Conservation (phyloP, 768 basidiomycete species). For the Thelephora aurantiotincta region DNA sequence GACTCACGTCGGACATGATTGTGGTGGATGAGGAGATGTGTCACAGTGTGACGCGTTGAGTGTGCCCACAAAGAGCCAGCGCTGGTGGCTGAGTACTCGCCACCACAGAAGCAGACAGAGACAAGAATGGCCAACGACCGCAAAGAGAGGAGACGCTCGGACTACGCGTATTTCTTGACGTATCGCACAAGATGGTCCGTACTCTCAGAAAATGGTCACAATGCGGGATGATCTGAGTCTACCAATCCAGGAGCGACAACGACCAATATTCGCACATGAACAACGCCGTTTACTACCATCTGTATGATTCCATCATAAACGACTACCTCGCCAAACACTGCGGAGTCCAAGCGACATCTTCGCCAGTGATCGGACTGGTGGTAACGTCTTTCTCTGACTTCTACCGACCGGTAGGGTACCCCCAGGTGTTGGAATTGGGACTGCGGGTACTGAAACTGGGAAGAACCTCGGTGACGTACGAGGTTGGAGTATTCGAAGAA, state of each 20-base stretch:
- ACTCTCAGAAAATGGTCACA: background rate
- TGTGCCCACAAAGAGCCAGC: too few species aligned
- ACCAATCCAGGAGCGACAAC: conserved; percentile 60
- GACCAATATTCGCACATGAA: conserved; percentile 78
- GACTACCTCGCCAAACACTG: conserved; percentile 61
- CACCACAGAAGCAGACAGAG: too few species aligned
- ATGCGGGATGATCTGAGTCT: background rate
- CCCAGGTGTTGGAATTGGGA: conserved; percentile 54
- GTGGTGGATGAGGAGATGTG: too few species aligned
- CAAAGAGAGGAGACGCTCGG: conserved; percentile 23
- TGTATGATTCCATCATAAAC: conserved; percentile 75
- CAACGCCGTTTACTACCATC: conserved; percentile 68
- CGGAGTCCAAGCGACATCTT: conserved; percentile 33
- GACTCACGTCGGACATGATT: background rate
- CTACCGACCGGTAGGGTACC: conserved; percentile 62
- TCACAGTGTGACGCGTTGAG: too few species aligned
- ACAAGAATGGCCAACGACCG: background rate
- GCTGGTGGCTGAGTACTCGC: too few species aligned
- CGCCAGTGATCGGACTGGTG: conserved; percentile 57
- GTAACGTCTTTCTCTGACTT: conserved; percentile 71
- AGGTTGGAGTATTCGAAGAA: conserved; percentile 60
- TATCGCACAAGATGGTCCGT: conserved; percentile 62
- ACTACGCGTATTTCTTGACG: conserved; percentile 45
- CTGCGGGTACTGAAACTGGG: conserved; percentile 56
- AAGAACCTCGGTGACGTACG: conserved; percentile 64